These are phyloP conservation scores for Mortierella claussenii DNA, from an alignment of 192 early-diverging fungal species.

Conservation along the genomic window DNA sequence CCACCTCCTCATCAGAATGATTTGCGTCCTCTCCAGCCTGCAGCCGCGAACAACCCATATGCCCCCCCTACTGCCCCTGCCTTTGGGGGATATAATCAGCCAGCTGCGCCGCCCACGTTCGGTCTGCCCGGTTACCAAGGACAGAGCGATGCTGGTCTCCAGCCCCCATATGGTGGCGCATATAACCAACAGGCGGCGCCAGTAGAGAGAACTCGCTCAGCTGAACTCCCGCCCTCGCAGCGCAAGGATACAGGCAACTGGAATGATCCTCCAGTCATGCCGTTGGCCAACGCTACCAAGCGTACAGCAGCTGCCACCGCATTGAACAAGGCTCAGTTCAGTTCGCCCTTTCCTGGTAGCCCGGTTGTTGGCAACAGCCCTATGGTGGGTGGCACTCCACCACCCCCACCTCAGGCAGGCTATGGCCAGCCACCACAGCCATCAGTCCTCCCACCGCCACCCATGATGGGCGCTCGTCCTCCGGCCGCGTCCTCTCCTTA, in stretches of 20 bases:
- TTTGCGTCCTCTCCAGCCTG: slow-evolving; percentile 41
- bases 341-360: slow-evolving; percentile 53
- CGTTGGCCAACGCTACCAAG: slow-evolving; percentile 34
- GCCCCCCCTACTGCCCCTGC: slow-evolving; percentile 37
- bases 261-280: slow-evolving; percentile 67
- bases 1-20: slow-evolving; percentile 45
- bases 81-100: slow-evolving; percentile 25
- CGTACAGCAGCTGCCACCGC: slow-evolving; percentile 45
- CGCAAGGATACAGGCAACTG: slow-evolving; percentile 61
- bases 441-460: slow-evolving; percentile 44
- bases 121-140: slow-evolving; percentile 29
- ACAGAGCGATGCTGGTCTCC: slow-evolving; percentile 15
- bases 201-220: slow-evolving; percentile 35
- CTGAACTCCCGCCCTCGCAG: slow-evolving; percentile 52
- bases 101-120: slow-evolving; percentile 27
- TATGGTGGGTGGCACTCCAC: slow-evolving; percentile 53
- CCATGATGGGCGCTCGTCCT: slow-evolving; percentile 39
- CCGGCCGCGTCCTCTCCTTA: slow-evolving; percentile 47
- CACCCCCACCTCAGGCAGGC: slow-evolving; percentile 53
- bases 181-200: slow-evolving; percentile 35
- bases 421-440: slow-evolving; percentile 47
- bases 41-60: slow-evolving; percentile 36
- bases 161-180: slow-evolving; percentile 23
- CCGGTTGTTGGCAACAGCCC: slow-evolving; percentile 41
- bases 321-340: slow-evolving; percentile 54